Evolutionary conservation across 2,329 filamentous ascomycete species (phyloP), one percentile per base, ranked within the genome.

Genomic region (Talaromyces piceae): DNA sequence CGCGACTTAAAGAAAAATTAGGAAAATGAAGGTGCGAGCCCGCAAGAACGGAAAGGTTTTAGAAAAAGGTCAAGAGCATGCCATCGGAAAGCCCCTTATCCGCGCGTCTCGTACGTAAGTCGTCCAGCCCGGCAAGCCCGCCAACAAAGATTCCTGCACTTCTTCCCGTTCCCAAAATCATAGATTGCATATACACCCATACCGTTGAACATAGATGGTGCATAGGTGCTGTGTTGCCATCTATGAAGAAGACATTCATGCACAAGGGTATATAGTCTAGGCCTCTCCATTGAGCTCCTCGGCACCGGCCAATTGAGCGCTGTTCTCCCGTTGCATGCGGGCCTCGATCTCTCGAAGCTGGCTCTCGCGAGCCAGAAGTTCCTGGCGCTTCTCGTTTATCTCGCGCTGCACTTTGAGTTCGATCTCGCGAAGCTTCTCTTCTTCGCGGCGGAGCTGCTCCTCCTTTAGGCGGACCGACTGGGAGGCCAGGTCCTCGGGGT

Each of bases 331-430:
- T 68, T 91, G 85, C 91, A 97, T 96, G 67, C 91, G 87, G 57
- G 91, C 91, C 75, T 97, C 91, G 68, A 98, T 96, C 79, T 98
- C 93, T 74, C 93, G 91, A 63, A 98, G 83, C 77, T 98, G 93
- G 66, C 90, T 95, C 78, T 98, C 93, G 72, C 93, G 90, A 59
- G 93, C 93, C 73, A 98, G 72, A 56, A 98, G 81, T 75, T 98
- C 93, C 77, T 98, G 93, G 77, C 93, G 86, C 83, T 98, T 98
- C 82, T 97, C 93, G 76, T 96, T 95, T 78, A 98, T 98, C 76
- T 98, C 93, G 69, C 93, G 88, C 78, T 98, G 93, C 57, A 98
- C 93, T 85, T 98, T 98, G 78, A 96, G 80, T 72, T 98, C 93
- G 70, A 98, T 97, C 78, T 98, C 93, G 73, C 93, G 88, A 58